Evolutionary conservation across 768 basidiomycete species (phyloP).

Genomic region (Leccinum ochraceum): DNA sequence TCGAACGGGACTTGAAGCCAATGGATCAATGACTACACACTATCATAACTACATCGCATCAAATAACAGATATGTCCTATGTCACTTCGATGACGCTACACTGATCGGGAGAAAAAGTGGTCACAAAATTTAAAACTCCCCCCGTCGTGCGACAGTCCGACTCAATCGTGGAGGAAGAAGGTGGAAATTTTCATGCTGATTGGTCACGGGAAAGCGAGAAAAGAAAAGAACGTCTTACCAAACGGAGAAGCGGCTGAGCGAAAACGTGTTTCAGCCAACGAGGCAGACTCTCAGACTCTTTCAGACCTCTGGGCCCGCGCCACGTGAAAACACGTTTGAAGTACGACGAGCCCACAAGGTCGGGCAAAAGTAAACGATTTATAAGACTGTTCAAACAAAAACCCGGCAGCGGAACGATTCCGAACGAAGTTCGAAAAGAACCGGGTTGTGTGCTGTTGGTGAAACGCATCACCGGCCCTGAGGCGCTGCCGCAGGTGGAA

Average conservation of each 20-base stretch:
- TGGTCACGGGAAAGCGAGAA: neutral
- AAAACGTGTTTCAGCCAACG: neutral
- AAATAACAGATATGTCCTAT: neutral
- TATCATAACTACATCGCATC: neutral
- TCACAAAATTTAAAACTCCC: neutral
- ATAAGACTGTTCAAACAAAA: neutral
- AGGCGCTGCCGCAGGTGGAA: neutral
- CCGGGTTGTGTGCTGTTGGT: neutral
- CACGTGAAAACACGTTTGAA: neutral
- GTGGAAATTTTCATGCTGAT: neutral
- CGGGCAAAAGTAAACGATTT: neutral
- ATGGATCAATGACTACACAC: neutral
- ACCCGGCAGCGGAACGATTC: neutral
- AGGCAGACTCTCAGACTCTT: neutral
- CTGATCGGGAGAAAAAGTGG: neutral
- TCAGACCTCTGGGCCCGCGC: neutral
- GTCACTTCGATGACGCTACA: neutral
- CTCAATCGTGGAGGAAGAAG: slow-evolving; percentile 18
- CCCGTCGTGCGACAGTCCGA: slow-evolving; percentile 9
- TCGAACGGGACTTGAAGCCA: too few species aligned
- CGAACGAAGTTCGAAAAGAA: neutral
- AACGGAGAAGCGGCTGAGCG: slow-evolving; percentile 1
- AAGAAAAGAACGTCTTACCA: neutral
- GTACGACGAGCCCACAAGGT: neutral
- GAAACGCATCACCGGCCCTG: neutral